Evolutionary conservation across 1,284 basidiomycete species (phyloP).

Genomic region (Neolentinus lepideus): DNA sequence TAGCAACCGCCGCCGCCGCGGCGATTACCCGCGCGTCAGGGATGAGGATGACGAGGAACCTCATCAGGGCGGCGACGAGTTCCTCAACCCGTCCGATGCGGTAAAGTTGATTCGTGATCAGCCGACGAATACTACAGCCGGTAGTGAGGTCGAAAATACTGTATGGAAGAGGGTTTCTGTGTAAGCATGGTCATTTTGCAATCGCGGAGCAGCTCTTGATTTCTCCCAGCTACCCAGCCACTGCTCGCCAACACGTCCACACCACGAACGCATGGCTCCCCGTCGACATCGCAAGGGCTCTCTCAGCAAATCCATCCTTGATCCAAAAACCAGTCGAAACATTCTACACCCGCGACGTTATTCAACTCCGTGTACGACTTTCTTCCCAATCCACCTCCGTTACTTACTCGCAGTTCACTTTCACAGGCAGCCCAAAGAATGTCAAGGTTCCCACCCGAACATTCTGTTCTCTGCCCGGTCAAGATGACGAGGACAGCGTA

Average conservation of each 20-base stretch:
- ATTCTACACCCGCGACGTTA: constrained; percentile 89
- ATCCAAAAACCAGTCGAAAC: constrained; percentile 83
- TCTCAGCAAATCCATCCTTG: constrained; percentile 60
- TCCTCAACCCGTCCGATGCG: constrained; percentile 60
- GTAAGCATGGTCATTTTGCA: constrained; percentile 36
- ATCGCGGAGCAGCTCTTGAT: constrained; percentile 6
- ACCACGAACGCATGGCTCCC: constrained; percentile 78
- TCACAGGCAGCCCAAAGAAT: constrained; percentile 79
- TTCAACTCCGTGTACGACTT: constrained; percentile 72
- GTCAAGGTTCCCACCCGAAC: constrained; percentile 77
- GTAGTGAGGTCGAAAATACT: constrained; percentile 47
- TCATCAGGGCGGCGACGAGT: constrained; percentile 41
- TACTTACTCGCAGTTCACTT: not conserved
- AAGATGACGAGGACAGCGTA: constrained; percentile 86
- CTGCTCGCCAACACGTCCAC: constrained; percentile 71
- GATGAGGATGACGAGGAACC: constrained; percentile 47
- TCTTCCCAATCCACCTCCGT: not conserved
- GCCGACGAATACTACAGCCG: constrained; percentile 47
- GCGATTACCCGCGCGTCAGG: constrained; percentile 27
- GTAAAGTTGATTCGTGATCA: constrained; percentile 55
- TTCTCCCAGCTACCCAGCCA: constrained; percentile 58
- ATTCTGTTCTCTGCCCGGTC: constrained; percentile 52
- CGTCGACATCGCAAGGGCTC: constrained; percentile 65
- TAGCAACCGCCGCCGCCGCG: constrained; percentile 44
- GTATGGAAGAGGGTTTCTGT: constrained; percentile 57